These are phyloP conservation scores for Kalanchoe fedtschenkoi DNA, from an alignment of 164 flowering plant genomes.

Conservation along the genomic window DNA sequence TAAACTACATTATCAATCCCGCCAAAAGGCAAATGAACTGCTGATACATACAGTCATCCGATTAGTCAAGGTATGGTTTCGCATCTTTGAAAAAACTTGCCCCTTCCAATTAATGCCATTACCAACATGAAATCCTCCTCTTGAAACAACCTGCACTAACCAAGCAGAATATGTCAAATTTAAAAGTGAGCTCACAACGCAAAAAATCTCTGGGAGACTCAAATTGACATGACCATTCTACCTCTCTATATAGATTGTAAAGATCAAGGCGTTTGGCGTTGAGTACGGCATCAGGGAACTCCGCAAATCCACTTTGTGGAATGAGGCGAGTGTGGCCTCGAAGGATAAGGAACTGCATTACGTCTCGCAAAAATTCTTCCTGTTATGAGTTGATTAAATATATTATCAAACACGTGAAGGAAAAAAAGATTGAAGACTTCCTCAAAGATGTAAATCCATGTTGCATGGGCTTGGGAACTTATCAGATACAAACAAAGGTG, in stretches of 20 bases:
- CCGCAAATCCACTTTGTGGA: conserved; percentile 95
- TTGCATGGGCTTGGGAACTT: too few relatives aligned
- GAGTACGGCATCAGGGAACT: conserved; percentile 96
- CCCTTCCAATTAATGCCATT: conserved; percentile 99
- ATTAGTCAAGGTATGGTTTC: conserved; percentile 83
- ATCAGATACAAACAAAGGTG: too few relatives aligned
- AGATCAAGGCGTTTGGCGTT: conserved; percentile 96
- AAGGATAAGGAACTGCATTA: conserved; percentile 84
- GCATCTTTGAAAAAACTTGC: conserved; percentile 98
- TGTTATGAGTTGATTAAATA: too few relatives aligned
- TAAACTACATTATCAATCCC: background rate
- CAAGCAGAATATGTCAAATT: background rate
- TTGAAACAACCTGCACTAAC: conserved; percentile 72
- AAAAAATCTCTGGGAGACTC: background rate
- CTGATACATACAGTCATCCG: conserved; percentile 79
- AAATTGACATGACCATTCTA: conserved; percentile 14
- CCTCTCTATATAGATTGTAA: conserved; percentile 94
- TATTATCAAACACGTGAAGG: conserved; percentile 3
- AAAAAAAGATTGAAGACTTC: background rate
- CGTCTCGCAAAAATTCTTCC: conserved; percentile 96
- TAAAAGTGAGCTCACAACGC: background rate
- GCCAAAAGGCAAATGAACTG: background rate
- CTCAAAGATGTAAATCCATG: background rate
- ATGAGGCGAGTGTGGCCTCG: conserved; percentile 92
- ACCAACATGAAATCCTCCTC: conserved; percentile 99